Evolutionary conservation across 495 filamentous ascomycete species (phyloP).

Genomic region (Parathielavia appendiculata): DNA sequence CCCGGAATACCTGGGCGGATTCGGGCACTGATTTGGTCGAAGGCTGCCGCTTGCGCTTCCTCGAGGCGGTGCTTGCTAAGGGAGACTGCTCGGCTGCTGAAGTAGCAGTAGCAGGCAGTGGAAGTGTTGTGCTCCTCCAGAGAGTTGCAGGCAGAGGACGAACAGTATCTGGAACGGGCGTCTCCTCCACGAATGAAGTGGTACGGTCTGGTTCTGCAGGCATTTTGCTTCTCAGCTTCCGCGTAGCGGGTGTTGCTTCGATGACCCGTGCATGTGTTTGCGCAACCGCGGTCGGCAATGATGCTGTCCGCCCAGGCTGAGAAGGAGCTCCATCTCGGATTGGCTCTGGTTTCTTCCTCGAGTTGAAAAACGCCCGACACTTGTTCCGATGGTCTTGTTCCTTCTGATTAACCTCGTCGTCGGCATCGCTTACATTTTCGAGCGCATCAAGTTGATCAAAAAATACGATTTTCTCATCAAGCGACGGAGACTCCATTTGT

Average conservation of each 20-base stretch:
- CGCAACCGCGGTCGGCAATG: conserved; percentile 18
- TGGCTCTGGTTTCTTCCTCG: conserved; percentile 8
- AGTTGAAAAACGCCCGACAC: conserved; percentile 23
- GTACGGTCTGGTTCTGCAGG: background rate
- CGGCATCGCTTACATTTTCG: conserved; percentile 17
- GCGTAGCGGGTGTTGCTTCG: conserved; percentile 21
- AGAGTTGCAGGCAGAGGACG: conserved; percentile 15
- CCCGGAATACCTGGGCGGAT: conserved; percentile 59
- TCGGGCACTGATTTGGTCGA: conserved; percentile 47
- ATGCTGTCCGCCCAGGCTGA: conserved; percentile 14
- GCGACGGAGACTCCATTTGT: conserved; percentile 19
- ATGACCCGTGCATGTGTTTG: conserved; percentile 13
- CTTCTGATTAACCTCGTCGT: conserved; percentile 21
- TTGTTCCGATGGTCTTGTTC: conserved; percentile 24
- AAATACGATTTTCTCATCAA: conserved; percentile 28
- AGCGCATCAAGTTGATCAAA: conserved; percentile 28
- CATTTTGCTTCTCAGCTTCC: background rate
- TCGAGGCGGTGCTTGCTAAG: conserved; percentile 23
- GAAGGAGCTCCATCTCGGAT: background rate
- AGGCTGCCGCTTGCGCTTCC: conserved; percentile 49
- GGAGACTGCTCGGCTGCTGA: conserved; percentile 20
- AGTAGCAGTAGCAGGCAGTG: conserved; percentile 3
- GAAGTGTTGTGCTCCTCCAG: conserved; percentile 25
- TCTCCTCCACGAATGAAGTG: conserved; percentile 24
- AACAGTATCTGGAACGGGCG: conserved; percentile 20